Percentiles rank a stretch among this genome's conserved stretches.
These are phyloP conservation scores for Reticulascus tulasneorum DNA, from an alignment of 2,329 filamentous ascomycete species.

Conservation along the genomic window DNA sequence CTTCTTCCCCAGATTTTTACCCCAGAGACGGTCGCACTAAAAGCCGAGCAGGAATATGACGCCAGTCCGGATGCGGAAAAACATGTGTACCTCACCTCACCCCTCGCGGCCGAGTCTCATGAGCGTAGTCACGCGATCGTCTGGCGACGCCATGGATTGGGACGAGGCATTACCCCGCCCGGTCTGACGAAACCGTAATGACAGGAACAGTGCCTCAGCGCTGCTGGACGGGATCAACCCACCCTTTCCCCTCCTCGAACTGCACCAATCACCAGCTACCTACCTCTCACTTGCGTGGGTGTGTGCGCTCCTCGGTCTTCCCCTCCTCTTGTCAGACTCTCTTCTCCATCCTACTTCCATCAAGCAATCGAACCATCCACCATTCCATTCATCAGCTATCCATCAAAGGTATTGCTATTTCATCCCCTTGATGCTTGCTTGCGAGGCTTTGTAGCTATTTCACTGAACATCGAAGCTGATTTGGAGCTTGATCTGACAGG, in stretches of 20 bases:
- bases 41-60: constrained; percentile 6
- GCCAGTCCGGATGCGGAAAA: constrained; percentile 9
- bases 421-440: background rate
- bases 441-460: background rate
- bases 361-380: constrained; percentile 3
- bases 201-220: background rate
- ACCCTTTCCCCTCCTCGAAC: constrained; percentile 1
- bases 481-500: constrained; percentile 1
- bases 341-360: constrained; percentile 8
- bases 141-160: constrained; percentile 11
- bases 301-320: constrained; percentile 1
- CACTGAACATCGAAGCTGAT: constrained; percentile 1
- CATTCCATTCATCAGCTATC: constrained; percentile 4
- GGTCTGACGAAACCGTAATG: constrained; percentile 16
- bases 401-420: constrained; percentile 7
- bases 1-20: constrained; percentile 14
- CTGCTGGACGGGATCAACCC: background rate
- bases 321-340: constrained; percentile 7
- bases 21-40: constrained; percentile 13
- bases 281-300: too few relatives aligned
- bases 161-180: constrained; percentile 15
- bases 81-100: background rate
- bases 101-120: too few relatives aligned
- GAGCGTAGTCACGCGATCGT: constrained; percentile 12
- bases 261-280: constrained; percentile 9